Conservation (phyloP, 169 alveolate species). For the Eimeria brunetti region DNA sequence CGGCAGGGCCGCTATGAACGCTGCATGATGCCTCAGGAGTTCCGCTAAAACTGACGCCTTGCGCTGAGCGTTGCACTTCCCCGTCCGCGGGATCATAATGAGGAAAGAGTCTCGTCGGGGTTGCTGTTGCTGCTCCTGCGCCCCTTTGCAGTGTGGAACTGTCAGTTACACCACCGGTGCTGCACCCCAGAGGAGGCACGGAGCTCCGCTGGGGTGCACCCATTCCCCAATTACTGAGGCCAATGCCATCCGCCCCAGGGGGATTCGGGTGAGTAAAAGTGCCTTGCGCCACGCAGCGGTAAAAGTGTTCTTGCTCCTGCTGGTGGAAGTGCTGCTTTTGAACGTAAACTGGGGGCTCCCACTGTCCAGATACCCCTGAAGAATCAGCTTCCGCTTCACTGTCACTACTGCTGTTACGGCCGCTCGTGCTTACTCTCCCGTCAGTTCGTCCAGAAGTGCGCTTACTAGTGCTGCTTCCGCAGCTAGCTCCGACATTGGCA, state of each 20-base stretch:
- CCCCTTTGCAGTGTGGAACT: slow-evolving; percentile 14
- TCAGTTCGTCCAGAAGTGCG: not conserved
- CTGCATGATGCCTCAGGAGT: slow-evolving; percentile 18
- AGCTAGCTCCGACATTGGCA: slow-evolving; percentile 50
- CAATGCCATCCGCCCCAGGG: not conserved
- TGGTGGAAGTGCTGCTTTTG: slow-evolving; percentile 24
- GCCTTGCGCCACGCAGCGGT: slow-evolving; percentile 25
- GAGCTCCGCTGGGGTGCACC: slow-evolving; percentile 58
- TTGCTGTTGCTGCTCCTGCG: slow-evolving; percentile 45
- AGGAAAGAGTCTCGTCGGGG: slow-evolving; percentile 62
- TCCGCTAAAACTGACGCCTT: not conserved
- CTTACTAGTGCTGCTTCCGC: slow-evolving; percentile 48
- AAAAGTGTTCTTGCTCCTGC: slow-evolving; percentile 19
- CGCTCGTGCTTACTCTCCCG: slow-evolving; percentile 46
- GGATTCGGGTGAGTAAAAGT: not conserved
- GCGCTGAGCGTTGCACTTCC: slow-evolving; percentile 33
- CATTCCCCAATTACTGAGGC: slow-evolving; percentile 33
- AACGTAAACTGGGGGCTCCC: slow-evolving; percentile 12
- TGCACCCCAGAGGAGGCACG: slow-evolving; percentile 45
- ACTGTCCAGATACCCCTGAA: slow-evolving; percentile 29
- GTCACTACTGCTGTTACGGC: slow-evolving; percentile 50
- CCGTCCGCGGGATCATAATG: slow-evolving; percentile 26
- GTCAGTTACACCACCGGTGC: slow-evolving; percentile 15
- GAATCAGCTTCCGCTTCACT: slow-evolving; percentile 33
- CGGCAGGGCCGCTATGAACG: not conserved